Conservation (phyloP, 345 rosid species). For the Tarenaya hassleriana region DNA sequence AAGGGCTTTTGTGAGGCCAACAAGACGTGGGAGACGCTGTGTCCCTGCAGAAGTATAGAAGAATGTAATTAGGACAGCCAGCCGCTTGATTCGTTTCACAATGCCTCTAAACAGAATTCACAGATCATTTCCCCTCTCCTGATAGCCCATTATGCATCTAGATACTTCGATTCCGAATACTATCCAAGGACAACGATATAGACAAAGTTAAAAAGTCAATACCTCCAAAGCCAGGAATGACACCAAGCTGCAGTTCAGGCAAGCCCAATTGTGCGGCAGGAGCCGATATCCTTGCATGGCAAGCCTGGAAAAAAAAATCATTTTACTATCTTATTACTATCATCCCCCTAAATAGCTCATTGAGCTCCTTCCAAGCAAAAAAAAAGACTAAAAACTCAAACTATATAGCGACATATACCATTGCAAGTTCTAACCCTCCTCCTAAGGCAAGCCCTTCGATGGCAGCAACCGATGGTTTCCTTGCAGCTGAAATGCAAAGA, state of each 20-base stretch:
- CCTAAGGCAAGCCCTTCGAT: constrained; percentile 97
- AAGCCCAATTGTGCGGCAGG: constrained; percentile 74
- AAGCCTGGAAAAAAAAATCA: constrained; percentile 43
- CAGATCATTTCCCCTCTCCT: constrained; percentile 6
- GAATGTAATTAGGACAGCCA: constrained; percentile 12
- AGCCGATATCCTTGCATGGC: constrained; percentile 87
- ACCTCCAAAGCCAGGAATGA: constrained; percentile 99
- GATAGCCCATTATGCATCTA: neutral
- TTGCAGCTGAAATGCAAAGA: constrained; percentile 53
- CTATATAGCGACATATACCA: constrained; percentile 44
- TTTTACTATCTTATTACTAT: constrained; percentile 11
- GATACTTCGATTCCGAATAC: neutral
- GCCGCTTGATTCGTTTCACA: constrained; percentile 7
- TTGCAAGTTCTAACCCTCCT: constrained; percentile 94
- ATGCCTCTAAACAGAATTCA: constrained; percentile 1
- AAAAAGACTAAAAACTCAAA: neutral
- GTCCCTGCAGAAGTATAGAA: constrained; percentile 61
- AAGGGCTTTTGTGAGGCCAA: constrained; percentile 84
- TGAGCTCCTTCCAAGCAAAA: constrained; percentile 1
- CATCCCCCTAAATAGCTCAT: neutral
- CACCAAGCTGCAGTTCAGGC: constrained; percentile 89
- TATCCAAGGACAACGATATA: no score
- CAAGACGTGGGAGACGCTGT: constrained; percentile 98
- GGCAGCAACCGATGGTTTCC: constrained; percentile 96
- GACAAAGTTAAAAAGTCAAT: constrained; percentile 11